phyloP scores from a whole-genome alignment of 2,329 filamentous ascomycete species.

The Exserohilum turcica region DNA sequence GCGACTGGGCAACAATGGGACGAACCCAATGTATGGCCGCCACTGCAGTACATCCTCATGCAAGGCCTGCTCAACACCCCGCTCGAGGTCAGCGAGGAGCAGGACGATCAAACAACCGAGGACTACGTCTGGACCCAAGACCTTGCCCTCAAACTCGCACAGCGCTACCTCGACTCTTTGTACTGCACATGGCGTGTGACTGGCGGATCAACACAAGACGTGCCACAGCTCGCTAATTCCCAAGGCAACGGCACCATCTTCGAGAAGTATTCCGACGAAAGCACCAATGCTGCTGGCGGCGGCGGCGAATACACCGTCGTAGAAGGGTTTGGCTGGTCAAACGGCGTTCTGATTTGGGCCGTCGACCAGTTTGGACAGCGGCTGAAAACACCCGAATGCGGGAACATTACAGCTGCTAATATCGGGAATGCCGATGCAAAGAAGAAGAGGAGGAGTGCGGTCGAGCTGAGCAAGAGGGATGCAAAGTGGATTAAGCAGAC shows the following conservation, averaged over 20 bases:
- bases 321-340: conserved; percentile 73
- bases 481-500: conserved; percentile 41
- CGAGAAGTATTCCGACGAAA: conserved; percentile 69
- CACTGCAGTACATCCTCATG: conserved; percentile 68
- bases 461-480: conserved; percentile 38
- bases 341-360: conserved; percentile 70
- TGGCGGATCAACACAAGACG: conserved; percentile 60
- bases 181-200: conserved; percentile 74
- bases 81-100: conserved; percentile 59
- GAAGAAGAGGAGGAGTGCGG: conserved; percentile 41
- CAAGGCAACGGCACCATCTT: conserved; percentile 68
- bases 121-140: conserved; percentile 60
- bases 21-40: conserved; percentile 72
- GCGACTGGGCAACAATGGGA: conserved; percentile 71
- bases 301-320: conserved; percentile 73
- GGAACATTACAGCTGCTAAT: conserved; percentile 39
- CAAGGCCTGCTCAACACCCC: conserved; percentile 65
- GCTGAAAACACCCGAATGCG: conserved; percentile 59
- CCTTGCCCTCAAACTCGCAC: conserved; percentile 63
- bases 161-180: conserved; percentile 69
- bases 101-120: conserved; percentile 47
- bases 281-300: conserved; percentile 64
- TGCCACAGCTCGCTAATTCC: conserved; percentile 38
- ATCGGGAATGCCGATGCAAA: conserved; percentile 17
- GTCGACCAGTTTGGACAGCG: conserved; percentile 65